A percentile compares a stretch with the other conserved stretches of the same genome.
These are phyloP conservation scores for Ogataea saltuana DNA, from an alignment of 805 yeast species.

Conservation along the genomic window DNA sequence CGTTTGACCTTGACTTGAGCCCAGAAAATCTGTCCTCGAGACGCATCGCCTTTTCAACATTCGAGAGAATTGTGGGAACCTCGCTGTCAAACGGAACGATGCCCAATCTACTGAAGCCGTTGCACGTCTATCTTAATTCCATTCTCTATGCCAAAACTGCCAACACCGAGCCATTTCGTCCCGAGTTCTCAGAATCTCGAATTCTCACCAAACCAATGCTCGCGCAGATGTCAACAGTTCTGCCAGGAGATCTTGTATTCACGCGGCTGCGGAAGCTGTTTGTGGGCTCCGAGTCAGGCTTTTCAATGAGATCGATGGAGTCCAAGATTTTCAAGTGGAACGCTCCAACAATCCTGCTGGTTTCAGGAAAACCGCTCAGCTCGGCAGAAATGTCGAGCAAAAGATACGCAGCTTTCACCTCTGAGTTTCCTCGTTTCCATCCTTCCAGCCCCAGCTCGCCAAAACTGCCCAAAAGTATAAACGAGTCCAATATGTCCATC, in stretches of 20 bases:
- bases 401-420: constrained; percentile 52
- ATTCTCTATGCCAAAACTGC: constrained; percentile 30
- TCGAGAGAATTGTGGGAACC: constrained; percentile 34
- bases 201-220: constrained; percentile 41
- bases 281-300: constrained; percentile 76
- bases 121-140: constrained; percentile 45
- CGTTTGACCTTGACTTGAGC: constrained; percentile 46
- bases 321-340: constrained; percentile 85
- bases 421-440: constrained; percentile 47
- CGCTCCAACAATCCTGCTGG: constrained; percentile 74
- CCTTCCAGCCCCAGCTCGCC: constrained; percentile 18
- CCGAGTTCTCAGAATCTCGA: constrained; percentile 32
- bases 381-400: constrained; percentile 39
- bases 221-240: constrained; percentile 40
- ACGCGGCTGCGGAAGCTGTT: constrained; percentile 61
- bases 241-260: constrained; percentile 42
- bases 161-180: constrained; percentile 3
- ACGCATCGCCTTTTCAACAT: constrained; percentile 34
- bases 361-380: constrained; percentile 56
- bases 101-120: constrained; percentile 47
- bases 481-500: neutral
- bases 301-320: constrained; percentile 85
- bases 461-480: constrained; percentile 9
- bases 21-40: constrained; percentile 19
- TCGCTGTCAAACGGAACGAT: constrained; percentile 28